Conservation (phyloP, 2,329 filamentous ascomycete genomes). For the Alternaria brassicae region DNA sequence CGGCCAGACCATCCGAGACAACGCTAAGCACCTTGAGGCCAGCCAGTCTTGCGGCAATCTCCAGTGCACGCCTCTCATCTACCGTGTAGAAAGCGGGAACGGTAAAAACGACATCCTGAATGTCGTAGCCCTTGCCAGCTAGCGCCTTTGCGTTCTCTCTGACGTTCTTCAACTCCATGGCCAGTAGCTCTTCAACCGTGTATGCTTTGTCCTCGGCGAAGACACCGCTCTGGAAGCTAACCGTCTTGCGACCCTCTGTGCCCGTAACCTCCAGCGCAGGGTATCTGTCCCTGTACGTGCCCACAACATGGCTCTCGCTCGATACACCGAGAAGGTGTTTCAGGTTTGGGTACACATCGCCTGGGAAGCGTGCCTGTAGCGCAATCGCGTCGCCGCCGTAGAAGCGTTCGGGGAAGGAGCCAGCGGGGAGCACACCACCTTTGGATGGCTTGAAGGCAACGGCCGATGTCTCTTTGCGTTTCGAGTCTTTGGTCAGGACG, state of each 20-base stretch:
- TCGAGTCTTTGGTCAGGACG: constrained; percentile 95
- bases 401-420: constrained; percentile 79
- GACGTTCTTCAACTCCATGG: constrained; percentile 94
- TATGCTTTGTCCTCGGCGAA: constrained; percentile 68
- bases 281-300: constrained; percentile 76
- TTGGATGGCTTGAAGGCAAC: constrained; percentile 91
- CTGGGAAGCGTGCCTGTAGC: constrained; percentile 83
- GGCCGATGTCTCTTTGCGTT: constrained; percentile 90
- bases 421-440: constrained; percentile 63
- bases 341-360: constrained; percentile 93
- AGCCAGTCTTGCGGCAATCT: constrained; percentile 84
- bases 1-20: constrained; percentile 87
- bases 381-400: constrained; percentile 94
- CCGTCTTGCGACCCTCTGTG: constrained; percentile 66
- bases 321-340: constrained; percentile 86
- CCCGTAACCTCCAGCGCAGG: constrained; percentile 76
- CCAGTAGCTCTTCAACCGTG: constrained; percentile 89
- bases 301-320: constrained; percentile 63
- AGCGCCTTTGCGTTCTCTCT: constrained; percentile 85
- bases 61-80: constrained; percentile 86
- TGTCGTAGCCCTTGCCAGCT: constrained; percentile 74
- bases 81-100: constrained; percentile 88
- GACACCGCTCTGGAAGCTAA: constrained; percentile 80
- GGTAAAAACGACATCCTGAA: constrained; percentile 87
- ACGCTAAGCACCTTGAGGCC: constrained; percentile 85